phyloP scores from a whole-genome alignment of 306 rosid genomes.

The Glycine latifolia region DNA sequence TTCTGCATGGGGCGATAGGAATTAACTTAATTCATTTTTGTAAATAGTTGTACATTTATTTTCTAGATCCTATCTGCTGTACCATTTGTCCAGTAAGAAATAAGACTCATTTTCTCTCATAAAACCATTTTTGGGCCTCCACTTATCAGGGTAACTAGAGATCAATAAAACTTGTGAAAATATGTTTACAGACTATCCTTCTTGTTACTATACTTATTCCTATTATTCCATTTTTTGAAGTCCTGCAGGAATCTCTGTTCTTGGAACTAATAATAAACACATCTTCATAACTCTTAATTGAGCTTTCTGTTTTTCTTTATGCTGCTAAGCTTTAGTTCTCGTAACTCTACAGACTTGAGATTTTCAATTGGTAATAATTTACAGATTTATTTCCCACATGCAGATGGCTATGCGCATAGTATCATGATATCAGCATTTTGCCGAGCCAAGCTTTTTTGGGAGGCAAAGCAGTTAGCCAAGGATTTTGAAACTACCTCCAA shows the following conservation, averaged over 20 bases:
- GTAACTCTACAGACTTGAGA: slow-evolving; percentile 19
- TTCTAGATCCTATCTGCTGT: no score
- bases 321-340: slow-evolving; percentile 5
- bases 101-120: no score
- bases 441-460: slow-evolving; percentile 83
- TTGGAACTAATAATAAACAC: slow-evolving; percentile 32
- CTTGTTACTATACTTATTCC: slow-evolving; percentile 19
- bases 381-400: slow-evolving; percentile 44
- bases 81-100: no score
- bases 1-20: no score
- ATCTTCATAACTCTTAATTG: slow-evolving; percentile 1
- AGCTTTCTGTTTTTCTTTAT: slow-evolving; percentile 12
- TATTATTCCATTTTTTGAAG: slow-evolving; percentile 3
- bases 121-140: no score
- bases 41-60: no score
- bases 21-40: no score
- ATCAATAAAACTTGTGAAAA: slow-evolving; percentile 15
- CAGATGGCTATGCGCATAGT: slow-evolving; percentile 96
- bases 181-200: neutral
- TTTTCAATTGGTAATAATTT: slow-evolving; percentile 41
- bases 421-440: slow-evolving; percentile 92
- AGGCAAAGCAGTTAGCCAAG: slow-evolving; percentile 84
- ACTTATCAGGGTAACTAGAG: neutral
- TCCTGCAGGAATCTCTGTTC: slow-evolving; percentile 30
- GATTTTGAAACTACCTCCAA: slow-evolving; percentile 74